Percentiles rank a stretch among this genome's conserved stretches.
phyloP scores from a whole-genome alignment of 495 filamentous ascomycete genomes.

The Lasiosphaeriaceae sp. region DNA sequence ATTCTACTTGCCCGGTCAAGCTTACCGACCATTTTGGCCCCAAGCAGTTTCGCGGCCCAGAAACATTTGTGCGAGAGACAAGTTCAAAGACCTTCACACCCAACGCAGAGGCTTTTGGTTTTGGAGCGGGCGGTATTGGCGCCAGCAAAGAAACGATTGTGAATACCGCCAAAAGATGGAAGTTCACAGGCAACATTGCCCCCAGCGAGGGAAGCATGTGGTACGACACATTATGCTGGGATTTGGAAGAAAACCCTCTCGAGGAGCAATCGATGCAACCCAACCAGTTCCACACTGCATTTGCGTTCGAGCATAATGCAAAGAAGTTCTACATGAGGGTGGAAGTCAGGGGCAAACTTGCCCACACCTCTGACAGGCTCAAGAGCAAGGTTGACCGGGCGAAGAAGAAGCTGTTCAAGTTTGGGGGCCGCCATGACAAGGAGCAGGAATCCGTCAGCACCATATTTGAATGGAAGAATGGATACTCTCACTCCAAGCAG shows the following conservation, averaged over 20 bases:
- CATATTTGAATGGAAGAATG: slow-evolving; percentile 20
- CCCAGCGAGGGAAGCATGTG: slow-evolving; percentile 1
- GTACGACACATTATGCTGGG: slow-evolving; percentile 26
- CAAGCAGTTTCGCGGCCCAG: slow-evolving; percentile 5
- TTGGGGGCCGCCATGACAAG: slow-evolving; percentile 1
- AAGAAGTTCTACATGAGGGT: slow-evolving; percentile 31
- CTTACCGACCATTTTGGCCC: slow-evolving; percentile 22
- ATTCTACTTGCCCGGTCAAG: slow-evolving; percentile 10
- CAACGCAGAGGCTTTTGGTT: slow-evolving; percentile 9
- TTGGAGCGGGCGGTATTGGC: slow-evolving; percentile 16
- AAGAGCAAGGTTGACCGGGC: neutral
- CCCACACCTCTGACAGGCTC: slow-evolving; percentile 4
- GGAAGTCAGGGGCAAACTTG: slow-evolving; percentile 23
- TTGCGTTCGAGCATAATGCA: slow-evolving; percentile 31
- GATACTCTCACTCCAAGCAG: slow-evolving; percentile 6
- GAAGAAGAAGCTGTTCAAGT: slow-evolving; percentile 6
- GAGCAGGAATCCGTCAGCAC: slow-evolving; percentile 15
- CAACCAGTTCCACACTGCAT: slow-evolving; percentile 30
- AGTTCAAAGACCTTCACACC: slow-evolving; percentile 5
- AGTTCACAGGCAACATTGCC: slow-evolving; percentile 12
- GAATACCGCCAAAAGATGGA: slow-evolving; percentile 10
- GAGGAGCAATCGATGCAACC: slow-evolving; percentile 26
- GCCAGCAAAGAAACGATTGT: slow-evolving; percentile 11
- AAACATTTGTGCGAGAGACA: slow-evolving; percentile 4
- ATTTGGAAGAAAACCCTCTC: slow-evolving; percentile 24